Base-by-base conservation (phyloP, 192 early-diverging fungal species). In the Cetraspora pellucida region DNA sequence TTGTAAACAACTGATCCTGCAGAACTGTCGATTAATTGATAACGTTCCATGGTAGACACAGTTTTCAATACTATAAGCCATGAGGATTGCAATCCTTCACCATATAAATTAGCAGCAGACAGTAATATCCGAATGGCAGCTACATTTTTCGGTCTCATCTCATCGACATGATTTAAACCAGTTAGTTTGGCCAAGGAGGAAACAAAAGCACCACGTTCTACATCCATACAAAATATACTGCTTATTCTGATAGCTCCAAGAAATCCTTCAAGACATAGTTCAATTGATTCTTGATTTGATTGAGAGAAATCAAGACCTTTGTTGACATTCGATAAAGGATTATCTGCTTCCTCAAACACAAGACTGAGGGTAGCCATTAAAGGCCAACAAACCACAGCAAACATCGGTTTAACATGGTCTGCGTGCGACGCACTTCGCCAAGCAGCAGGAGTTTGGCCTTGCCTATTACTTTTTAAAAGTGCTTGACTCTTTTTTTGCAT, bases 391-490 rank as follows among this genome's bases (percentile, higher is more conserved):
- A 93, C 86, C 10, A 91, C 86, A 43, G 92, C 91, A 85, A 97
- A 96, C 96, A 97, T 97, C 27, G 89, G 89, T 77, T 92, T 91
- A 60, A 95, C 92, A 80, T 97, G 96, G 72, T 94, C 96, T 46
- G 92, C 85, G 55, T 94, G 91, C 31, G 90, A 93, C 0, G 91
- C 92, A 47, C 85, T 87, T 77, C 86, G 74, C 72, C 90, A 90
- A 19, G 77, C 77, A n/a, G 81, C 74, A 11, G 58, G 10, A n/a
- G 71, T 72, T 75, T 87, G 84, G 0, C 82, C 61, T 55, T 81
- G 79, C 23, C 85, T 86, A 21, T 81, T 82, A 57, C 79, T 85
- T 59, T 83, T 83, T 57, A 92, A 82, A 25, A 89, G 84, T 49
- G 88, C 90, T 77, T 91, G 90, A 69, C 87, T 88, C 77, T 92